phyloP scores from a whole-genome alignment of 2,329 filamentous ascomycete genomes.

The Calonectria montana region DNA sequence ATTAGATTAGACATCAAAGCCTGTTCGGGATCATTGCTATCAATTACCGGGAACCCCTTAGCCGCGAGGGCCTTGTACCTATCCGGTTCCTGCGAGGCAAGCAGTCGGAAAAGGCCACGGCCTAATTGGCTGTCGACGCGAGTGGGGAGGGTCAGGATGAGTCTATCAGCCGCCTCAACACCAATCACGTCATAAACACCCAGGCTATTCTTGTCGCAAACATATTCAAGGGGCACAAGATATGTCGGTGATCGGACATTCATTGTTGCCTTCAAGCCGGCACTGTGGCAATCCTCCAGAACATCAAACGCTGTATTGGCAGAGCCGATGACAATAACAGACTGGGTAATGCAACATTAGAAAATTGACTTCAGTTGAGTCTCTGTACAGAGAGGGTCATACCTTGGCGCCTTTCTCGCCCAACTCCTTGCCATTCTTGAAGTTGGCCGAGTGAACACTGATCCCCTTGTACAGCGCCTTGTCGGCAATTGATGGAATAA shows the following conservation, averaged over 20 bases:
- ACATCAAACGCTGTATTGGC: slow-evolving; percentile 33
- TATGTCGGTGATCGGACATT: slow-evolving; percentile 30
- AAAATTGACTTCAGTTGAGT: too few relatives aligned
- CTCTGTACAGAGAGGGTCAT: accelerated
- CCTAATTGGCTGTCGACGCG: slow-evolving; percentile 18
- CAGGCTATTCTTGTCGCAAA: slow-evolving; percentile 19
- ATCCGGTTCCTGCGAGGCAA: slow-evolving; percentile 25
- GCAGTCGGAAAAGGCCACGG: slow-evolving; percentile 5
- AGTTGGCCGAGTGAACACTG: slow-evolving; percentile 23
- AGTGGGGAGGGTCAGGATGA: slow-evolving; percentile 20
- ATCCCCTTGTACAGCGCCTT: slow-evolving; percentile 17
- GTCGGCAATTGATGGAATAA: slow-evolving; percentile 7
- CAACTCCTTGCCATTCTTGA: slow-evolving; percentile 10
- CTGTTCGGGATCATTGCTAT: slow-evolving; percentile 5
- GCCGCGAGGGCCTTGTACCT: slow-evolving; percentile 17
- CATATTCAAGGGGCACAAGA: slow-evolving; percentile 23
- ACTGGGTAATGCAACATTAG: slow-evolving; percentile 16
- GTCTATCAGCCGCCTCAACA: slow-evolving; percentile 14
- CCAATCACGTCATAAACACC: slow-evolving; percentile 19
- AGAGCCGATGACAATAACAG: slow-evolving; percentile 26
- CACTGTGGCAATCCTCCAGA: slow-evolving; percentile 22
- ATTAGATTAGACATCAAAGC: slow-evolving; percentile 23
- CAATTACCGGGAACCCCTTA: slow-evolving; percentile 18
- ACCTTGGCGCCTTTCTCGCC: slow-evolving; percentile 20
- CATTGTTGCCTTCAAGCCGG: slow-evolving; percentile 12